These are phyloP conservation scores for Schoenoplectus tabernaemontani DNA, from an alignment of 202 grass and related monocot species.

Conservation along the genomic window DNA sequence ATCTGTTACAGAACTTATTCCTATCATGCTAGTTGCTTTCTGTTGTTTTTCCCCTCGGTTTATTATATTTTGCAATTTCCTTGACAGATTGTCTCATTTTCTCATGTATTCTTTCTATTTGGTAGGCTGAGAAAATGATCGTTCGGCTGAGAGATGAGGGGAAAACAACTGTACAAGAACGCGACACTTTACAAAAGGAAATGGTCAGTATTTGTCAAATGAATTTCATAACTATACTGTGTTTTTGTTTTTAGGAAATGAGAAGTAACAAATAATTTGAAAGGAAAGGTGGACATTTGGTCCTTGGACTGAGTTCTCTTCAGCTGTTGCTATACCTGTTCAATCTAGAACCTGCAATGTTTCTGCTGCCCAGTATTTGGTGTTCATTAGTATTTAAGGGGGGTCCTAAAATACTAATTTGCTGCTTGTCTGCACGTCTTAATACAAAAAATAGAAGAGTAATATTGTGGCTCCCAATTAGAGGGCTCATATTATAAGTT, in stretches of 20 bases:
- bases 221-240: background rate
- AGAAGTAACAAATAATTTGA: background rate
- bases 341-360: background rate
- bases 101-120: background rate
- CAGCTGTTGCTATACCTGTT: background rate
- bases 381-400: background rate
- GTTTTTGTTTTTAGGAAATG: background rate
- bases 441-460: background rate
- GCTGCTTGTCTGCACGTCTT: background rate
- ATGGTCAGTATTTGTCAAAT: conserved; percentile 41
- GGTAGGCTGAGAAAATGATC: conserved; percentile 84
- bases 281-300: background rate
- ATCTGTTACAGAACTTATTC: background rate
- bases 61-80: background rate
- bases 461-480: background rate
- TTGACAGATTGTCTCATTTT: background rate
- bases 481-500: background rate
- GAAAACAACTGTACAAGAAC: conserved; percentile 47
- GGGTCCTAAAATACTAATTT: background rate
- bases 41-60: background rate
- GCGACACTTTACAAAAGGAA: conserved; percentile 70
- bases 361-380: background rate
- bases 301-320: background rate
- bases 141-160: conserved; percentile 72
- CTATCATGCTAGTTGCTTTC: background rate